A percentile compares a stretch with the other conserved stretches of the same genome.
Evolutionary conservation across 1,139 yeast species (phyloP).

Genomic region (Geotrichum siamense): DNA sequence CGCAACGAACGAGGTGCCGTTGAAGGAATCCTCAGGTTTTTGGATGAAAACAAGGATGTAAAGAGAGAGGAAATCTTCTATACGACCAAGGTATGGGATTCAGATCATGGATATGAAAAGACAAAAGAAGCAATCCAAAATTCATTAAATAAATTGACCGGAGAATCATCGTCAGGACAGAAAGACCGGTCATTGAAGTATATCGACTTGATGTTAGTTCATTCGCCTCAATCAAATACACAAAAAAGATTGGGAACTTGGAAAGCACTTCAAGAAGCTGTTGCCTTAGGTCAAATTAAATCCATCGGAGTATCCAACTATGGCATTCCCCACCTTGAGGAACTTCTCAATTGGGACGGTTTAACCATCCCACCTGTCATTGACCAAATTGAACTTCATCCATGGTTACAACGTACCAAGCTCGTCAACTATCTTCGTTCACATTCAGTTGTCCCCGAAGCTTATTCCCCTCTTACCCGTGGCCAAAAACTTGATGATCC

Average conservation of each 20-base stretch:
- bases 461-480: constrained; percentile 61
- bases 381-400: constrained; percentile 73
- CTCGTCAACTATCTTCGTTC: constrained; percentile 47
- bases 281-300: constrained; percentile 44
- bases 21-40: constrained; percentile 42
- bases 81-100: constrained; percentile 62
- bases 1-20: constrained; percentile 51
- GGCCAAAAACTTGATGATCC: constrained; percentile 38
- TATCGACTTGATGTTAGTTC: constrained; percentile 42
- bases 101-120: constrained; percentile 49
- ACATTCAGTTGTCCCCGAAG: constrained; percentile 54
- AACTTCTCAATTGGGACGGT: constrained; percentile 42
- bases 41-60: constrained; percentile 34
- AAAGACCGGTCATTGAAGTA: constrained; percentile 37
- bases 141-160: constrained; percentile 34
- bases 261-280: constrained; percentile 35
- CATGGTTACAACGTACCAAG: constrained; percentile 62
- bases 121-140: constrained; percentile 49
- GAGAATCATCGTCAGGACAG: constrained; percentile 23
- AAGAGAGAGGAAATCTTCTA: constrained; percentile 49
- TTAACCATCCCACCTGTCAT: constrained; percentile 51
- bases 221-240: constrained; percentile 30
- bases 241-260: constrained; percentile 36
- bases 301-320: constrained; percentile 78
- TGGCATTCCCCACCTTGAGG: constrained; percentile 46